Evolutionary conservation across 2,329 filamentous ascomycete species (phyloP), one percentile per base, ranked within the genome.

Genomic region (Ilyonectria mors-panacis): DNA sequence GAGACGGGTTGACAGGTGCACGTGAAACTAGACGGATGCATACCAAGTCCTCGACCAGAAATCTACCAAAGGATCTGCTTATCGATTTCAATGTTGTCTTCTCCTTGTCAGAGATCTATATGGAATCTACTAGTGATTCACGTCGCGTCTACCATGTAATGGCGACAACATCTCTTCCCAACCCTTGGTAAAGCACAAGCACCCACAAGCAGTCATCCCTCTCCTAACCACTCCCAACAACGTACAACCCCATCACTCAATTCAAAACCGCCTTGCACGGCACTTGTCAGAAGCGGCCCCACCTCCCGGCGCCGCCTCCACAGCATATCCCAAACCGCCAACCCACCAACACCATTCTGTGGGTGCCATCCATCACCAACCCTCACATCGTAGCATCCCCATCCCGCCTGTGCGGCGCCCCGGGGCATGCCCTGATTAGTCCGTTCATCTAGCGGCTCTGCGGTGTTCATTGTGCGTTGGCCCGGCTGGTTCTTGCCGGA

Each of bases 241-340:
- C 26, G 30, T 35, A 26, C 63, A 44, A 48, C 35, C 35, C n/a
- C 48, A 58, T 13, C 58, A 30, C 57, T 55, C 44, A 35, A 65
- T 51, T 37, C 51, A 21, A 61, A 51, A 56, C 47, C 30, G 21
- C 48, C 54, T 21, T 28, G n/a, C 30, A 48, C 37, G 48, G 62
- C 56, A 50, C 56, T 48, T 26, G 48, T 55, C 47, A 48, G 48
- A 17, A 15, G n/a, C 48, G 54, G 47, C 62, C 55, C 62, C 56
- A 59, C 56, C 9, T 48, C 35, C 47, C 6, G 33, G 42, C 30
- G 48, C 55, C 48, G 57, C 56, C 57, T 65, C 56, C 56, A 55
- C 62, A 60, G 44, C 12, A 30, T 30, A 30, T 26, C 19, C 23
- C 19, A 30, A 35, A 44, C 45, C 48, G n/a, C 42, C 42, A 55